Conservation (phyloP, 805 yeast species). For the Tetrapisispora phaffii region DNA sequence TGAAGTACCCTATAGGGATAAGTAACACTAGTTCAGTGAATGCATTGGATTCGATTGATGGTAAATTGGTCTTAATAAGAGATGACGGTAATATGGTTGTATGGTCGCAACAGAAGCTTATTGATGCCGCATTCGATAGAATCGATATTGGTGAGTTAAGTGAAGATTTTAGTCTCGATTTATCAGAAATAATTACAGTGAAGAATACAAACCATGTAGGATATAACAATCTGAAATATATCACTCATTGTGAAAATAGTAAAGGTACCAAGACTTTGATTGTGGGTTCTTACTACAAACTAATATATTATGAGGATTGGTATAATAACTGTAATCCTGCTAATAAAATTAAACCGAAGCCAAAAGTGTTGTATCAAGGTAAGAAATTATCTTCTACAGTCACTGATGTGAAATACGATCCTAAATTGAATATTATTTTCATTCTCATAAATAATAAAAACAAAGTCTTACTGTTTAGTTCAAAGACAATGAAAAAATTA, state of each 20-base stretch:
- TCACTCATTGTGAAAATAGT: conserved; percentile 3
- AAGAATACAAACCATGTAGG: conserved; percentile 1
- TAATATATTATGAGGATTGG: conserved; percentile 15
- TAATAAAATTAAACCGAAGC: neutral
- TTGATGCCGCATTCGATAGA: conserved; percentile 25
- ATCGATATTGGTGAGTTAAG: conserved; percentile 12
- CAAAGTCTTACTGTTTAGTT: conserved; percentile 12
- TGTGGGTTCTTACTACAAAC: conserved; percentile 17
- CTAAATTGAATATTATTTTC: conserved; percentile 11
- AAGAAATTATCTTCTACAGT: conserved; percentile 14
- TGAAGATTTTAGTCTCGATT: neutral
- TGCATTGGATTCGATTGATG: conserved; percentile 16
- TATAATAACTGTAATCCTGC: neutral
- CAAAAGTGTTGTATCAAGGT: conserved; percentile 9
- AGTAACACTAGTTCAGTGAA: conserved; percentile 18
- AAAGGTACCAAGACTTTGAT: conserved; percentile 7
- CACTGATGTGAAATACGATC: conserved; percentile 24
- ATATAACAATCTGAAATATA: conserved; percentile 11
- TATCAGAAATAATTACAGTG: neutral
- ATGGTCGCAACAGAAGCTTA: conserved; percentile 19
- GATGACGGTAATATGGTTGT: conserved; percentile 21
- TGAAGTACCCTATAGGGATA: conserved; percentile 20
- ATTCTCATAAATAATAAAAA: conserved; percentile 18
- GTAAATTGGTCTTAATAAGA: conserved; percentile 13
- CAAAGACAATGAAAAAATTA: conserved; percentile 7